Evolutionary conservation across 2,329 filamentous ascomycete genomes (phyloP).

Genomic region (Gnomoniopsis sp.): DNA sequence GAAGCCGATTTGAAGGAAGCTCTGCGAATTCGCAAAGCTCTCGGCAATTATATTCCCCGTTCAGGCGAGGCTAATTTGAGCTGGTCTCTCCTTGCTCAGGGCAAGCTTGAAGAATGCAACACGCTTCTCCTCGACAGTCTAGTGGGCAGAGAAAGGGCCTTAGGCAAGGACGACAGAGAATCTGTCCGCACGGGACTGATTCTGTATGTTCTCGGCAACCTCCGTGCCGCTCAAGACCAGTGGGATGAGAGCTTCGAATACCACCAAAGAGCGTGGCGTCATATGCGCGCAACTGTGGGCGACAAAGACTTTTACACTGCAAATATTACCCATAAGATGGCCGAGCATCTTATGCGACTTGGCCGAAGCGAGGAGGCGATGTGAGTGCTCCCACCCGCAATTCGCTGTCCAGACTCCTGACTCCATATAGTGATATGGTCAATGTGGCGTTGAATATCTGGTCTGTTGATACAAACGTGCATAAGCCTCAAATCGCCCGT

Average conservation of each 20-base stretch:
- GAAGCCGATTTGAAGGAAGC: background rate
- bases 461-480: background rate
- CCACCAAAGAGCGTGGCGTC: background rate
- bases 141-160: background rate
- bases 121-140: background rate
- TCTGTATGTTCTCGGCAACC: background rate
- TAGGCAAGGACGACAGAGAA: background rate
- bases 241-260: background rate
- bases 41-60: background rate
- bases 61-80: background rate
- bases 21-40: background rate
- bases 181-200: background rate
- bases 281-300: background rate
- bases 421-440: background rate
- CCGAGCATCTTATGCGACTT: background rate
- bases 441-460: background rate
- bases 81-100: background rate
- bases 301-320: background rate
- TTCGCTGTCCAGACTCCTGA: background rate
- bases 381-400: background rate
- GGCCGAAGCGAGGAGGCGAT: background rate
- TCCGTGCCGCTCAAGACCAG: background rate
- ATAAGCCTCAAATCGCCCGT: background rate
- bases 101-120: background rate
- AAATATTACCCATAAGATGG: background rate